A percentile compares a stretch with the other conserved stretches of the same genome.
Evolutionary conservation across 2,329 filamentous ascomycete species (phyloP).

Genomic region (Huntiella bhutanensis): DNA sequence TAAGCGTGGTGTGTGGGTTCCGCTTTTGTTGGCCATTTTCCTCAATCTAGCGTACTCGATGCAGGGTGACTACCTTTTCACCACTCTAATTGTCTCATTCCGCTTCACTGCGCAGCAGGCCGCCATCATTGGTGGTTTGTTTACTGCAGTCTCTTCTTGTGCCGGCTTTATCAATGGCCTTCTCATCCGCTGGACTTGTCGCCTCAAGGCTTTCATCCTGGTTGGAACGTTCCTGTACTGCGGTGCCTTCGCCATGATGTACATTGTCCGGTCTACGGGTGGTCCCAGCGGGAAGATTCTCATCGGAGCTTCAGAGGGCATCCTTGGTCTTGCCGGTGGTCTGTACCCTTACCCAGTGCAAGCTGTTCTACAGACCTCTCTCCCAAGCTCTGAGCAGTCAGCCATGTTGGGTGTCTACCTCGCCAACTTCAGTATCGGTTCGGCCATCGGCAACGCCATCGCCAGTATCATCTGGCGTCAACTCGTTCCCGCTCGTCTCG

Average conservation of each 20-base stretch:
- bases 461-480: constrained; percentile 45
- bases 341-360: constrained; percentile 36
- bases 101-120: constrained; percentile 36
- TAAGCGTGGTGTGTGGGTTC: constrained; percentile 46
- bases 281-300: constrained; percentile 22
- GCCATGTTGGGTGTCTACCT: constrained; percentile 45
- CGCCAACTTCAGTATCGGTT: constrained; percentile 41
- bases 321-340: constrained; percentile 44
- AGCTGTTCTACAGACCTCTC: constrained; percentile 24
- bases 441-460: constrained; percentile 38
- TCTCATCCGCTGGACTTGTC: constrained; percentile 35
- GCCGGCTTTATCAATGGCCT: constrained; percentile 36
- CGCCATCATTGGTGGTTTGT: constrained; percentile 39
- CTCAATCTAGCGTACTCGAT: constrained; percentile 42
- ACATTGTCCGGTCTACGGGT: constrained; percentile 38
- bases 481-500: constrained; percentile 22
- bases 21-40: constrained; percentile 37
- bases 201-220: constrained; percentile 45
- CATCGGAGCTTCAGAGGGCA: too few relatives aligned
- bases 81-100: constrained; percentile 41
- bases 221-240: constrained; percentile 39
- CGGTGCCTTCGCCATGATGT: constrained; percentile 46
- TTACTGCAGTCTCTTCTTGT: constrained; percentile 37
- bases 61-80: constrained; percentile 47
- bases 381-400: constrained; percentile 35